These are phyloP conservation scores for Pseudomassariella vexata DNA, from an alignment of 2,329 filamentous ascomycete species.

Conservation along the genomic window DNA sequence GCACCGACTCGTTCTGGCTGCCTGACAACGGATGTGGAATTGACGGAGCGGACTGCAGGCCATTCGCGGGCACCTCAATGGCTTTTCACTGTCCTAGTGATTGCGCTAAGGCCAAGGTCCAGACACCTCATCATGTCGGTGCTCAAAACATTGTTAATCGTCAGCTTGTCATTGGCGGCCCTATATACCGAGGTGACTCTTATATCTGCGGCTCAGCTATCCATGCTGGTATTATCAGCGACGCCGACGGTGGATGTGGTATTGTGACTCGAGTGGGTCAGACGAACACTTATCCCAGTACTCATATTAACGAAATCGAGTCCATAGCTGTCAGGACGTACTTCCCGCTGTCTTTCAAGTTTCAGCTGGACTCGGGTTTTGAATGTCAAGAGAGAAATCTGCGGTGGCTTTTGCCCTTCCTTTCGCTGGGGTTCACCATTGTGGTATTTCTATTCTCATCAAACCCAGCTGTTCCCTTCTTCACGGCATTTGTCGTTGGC, in stretches of 20 bases:
- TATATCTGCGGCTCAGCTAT: constrained; percentile 69
- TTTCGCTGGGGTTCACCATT: constrained; percentile 2
- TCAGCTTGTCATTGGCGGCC: constrained; percentile 36
- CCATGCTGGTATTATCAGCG: constrained; percentile 60
- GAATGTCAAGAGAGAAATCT: constrained; percentile 2
- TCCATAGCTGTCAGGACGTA: constrained; percentile 7
- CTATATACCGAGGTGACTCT: constrained; percentile 60
- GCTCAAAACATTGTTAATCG: constrained; percentile 37
- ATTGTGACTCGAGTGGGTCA: constrained; percentile 60
- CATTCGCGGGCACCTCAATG: constrained; percentile 46
- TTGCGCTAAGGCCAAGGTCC: constrained; percentile 39
- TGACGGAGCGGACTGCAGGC: constrained; percentile 51
- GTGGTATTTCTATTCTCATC: constrained; percentile 4
- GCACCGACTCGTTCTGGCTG: constrained; percentile 47
- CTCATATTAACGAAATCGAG: constrained; percentile 2
- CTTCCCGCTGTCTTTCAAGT: constrained; percentile 8
- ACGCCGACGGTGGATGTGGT: constrained; percentile 61
- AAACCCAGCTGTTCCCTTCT: neutral
- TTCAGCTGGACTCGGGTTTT: constrained; percentile 8
- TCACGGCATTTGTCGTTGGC: constrained; percentile 1
- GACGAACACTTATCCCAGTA: constrained; percentile 41
- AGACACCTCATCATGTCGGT: constrained; percentile 52
- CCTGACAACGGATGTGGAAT: constrained; percentile 45
- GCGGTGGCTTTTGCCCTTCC: constrained; percentile 1
- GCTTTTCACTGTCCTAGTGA: constrained; percentile 55